Conservation (phyloP, 192 early-diverging fungal species). For the Coemansia sp. region DNA sequence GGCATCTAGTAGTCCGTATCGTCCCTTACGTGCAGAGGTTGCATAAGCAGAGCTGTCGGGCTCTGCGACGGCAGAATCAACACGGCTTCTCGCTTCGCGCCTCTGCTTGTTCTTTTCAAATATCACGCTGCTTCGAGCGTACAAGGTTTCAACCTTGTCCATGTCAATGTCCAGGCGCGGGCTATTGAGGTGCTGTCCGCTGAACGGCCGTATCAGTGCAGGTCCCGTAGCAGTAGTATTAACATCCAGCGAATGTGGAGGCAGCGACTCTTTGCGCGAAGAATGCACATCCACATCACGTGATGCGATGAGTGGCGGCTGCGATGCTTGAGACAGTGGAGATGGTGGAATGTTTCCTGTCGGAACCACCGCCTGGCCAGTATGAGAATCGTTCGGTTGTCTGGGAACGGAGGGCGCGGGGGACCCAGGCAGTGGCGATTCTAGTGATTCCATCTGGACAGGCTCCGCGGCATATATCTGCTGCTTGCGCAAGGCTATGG, state of each 20-base stretch:
- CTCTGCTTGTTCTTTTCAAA: constrained; percentile 44
- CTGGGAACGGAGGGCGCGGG: constrained; percentile 20
- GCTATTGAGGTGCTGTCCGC: constrained; percentile 32
- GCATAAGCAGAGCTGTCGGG: neutral
- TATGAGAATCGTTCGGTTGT: neutral
- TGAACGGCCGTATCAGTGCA: constrained; percentile 27
- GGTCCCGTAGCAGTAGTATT: neutral
- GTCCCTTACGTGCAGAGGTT: neutral
- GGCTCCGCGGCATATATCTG: neutral
- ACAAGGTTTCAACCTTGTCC: constrained; percentile 49
- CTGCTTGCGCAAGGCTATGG: constrained; percentile 12
- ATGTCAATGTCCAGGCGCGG: constrained; percentile 47
- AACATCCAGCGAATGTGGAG: neutral
- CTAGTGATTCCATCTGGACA: constrained; percentile 36
- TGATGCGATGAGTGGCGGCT: constrained; percentile 5
- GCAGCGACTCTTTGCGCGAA: neutral
- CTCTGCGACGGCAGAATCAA: neutral
- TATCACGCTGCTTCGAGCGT: constrained; percentile 43
- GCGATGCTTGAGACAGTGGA: constrained; percentile 23
- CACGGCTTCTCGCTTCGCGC: constrained; percentile 21
- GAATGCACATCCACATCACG: neutral
- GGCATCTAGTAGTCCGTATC: neutral
- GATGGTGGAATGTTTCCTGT: constrained; percentile 14
- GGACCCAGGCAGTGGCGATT: constrained; percentile 19
- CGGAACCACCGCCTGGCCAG: neutral